Evolutionary conservation across 495 filamentous ascomycete genomes (phyloP).

Genomic region (Aspergillus saccharolyticus): DNA sequence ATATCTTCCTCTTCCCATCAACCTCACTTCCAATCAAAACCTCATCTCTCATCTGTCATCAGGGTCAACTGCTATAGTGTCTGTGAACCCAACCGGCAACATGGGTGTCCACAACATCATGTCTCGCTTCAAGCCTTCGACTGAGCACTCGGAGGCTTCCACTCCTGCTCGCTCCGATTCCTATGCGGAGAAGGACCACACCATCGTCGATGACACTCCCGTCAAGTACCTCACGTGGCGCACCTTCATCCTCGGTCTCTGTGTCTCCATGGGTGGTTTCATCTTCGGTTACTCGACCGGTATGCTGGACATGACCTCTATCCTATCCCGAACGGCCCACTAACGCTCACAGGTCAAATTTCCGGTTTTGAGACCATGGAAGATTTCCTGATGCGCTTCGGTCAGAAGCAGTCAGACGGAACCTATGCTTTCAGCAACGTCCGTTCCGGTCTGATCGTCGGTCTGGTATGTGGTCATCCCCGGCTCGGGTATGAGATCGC

Average conservation of each 20-base stretch:
- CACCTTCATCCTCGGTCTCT: slow-evolving; percentile 46
- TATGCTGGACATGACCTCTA: slow-evolving; percentile 13
- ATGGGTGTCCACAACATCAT: slow-evolving; percentile 38
- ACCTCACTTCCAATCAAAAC: slow-evolving; percentile 2
- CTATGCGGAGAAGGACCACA: slow-evolving; percentile 35
- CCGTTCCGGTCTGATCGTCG: slow-evolving; percentile 53
- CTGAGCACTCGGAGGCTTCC: slow-evolving; percentile 34
- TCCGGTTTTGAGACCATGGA: slow-evolving; percentile 58
- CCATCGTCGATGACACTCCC: slow-evolving; percentile 41
- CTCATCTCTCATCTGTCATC: background rate
- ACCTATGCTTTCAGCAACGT: slow-evolving; percentile 50
- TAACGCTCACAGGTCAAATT: slow-evolving; percentile 42
- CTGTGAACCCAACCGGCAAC: slow-evolving; percentile 16
- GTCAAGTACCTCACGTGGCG: slow-evolving; percentile 46
- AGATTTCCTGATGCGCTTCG: slow-evolving; percentile 48
- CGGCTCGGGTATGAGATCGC: background rate
- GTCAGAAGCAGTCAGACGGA: slow-evolving; percentile 28
- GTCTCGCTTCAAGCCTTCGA: slow-evolving; percentile 28
- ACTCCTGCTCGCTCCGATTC: slow-evolving; percentile 38
- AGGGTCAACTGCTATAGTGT: background rate
- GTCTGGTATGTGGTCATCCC: slow-evolving; percentile 34
- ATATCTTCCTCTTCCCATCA: slow-evolving; percentile 11
- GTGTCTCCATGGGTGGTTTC: slow-evolving; percentile 67
- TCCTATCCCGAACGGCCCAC: too few relatives aligned
- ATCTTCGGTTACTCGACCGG: slow-evolving; percentile 72